These are phyloP conservation scores for Saccharomycopsis vini DNA, from an alignment of 805 yeast genomes.

Conservation along the genomic window DNA sequence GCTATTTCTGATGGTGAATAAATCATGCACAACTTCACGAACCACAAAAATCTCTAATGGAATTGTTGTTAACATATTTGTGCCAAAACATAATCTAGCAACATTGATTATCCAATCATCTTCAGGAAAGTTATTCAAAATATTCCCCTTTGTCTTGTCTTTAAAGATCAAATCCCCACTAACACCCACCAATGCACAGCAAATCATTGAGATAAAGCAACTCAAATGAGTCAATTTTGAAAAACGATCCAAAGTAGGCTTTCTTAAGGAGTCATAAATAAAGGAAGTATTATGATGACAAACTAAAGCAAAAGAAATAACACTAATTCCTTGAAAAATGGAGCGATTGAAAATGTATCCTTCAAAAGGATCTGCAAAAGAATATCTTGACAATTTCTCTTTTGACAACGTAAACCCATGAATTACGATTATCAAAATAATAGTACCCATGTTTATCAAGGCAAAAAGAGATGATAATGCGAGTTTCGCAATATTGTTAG, in stretches of 20 bases:
- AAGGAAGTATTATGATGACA: slow-evolving; percentile 93
- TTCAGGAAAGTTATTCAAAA: slow-evolving; percentile 76
- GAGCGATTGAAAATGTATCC: slow-evolving; percentile 39
- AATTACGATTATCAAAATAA: slow-evolving; percentile 61
- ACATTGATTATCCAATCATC: slow-evolving; percentile 69
- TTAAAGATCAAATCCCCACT: slow-evolving; percentile 73
- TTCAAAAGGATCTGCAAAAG: slow-evolving; percentile 25
- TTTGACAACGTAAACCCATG: slow-evolving; percentile 36
- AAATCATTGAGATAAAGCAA: slow-evolving; percentile 70
- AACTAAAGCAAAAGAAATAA: slow-evolving; percentile 88
- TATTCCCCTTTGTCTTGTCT: slow-evolving; percentile 73
- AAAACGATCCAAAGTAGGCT: slow-evolving; percentile 70
- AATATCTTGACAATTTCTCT: slow-evolving; percentile 23
- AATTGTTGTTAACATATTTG: slow-evolving; percentile 86
- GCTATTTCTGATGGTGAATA: slow-evolving; percentile 26
- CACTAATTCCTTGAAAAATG: slow-evolving; percentile 85
- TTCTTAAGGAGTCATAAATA: slow-evolving; percentile 73
- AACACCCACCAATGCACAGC: slow-evolving; percentile 69
- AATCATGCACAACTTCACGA: slow-evolving; percentile 73
- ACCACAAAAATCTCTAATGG: slow-evolving; percentile 89
- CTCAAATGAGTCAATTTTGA: slow-evolving; percentile 74
- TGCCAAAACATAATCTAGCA: slow-evolving; percentile 85
- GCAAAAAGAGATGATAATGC: slow-evolving; percentile 88
- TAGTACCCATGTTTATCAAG: slow-evolving; percentile 70
- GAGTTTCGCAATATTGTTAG: slow-evolving; percentile 70